Evolutionary conservation across 345 rosid genomes (phyloP).

Genomic region (Eucalyptus curtisii): DNA sequence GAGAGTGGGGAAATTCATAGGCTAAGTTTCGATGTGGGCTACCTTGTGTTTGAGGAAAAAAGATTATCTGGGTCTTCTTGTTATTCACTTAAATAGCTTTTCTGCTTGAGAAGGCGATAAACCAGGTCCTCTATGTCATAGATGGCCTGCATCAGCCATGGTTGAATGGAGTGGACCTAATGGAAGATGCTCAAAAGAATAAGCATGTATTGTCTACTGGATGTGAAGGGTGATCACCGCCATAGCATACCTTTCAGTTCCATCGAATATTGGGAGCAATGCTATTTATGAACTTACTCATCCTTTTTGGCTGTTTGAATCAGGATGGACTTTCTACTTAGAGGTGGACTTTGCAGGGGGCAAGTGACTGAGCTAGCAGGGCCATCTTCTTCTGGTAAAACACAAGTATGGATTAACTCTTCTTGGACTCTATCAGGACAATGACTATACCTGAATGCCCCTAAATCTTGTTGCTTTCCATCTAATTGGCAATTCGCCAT

Average conservation of each 20-base stretch:
- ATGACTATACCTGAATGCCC: background rate
- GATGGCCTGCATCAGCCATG: slow-evolving; percentile 37
- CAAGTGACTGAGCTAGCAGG: slow-evolving; percentile 80
- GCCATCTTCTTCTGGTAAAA: slow-evolving; percentile 85
- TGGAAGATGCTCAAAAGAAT: slow-evolving; percentile 34
- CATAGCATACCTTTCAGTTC: background rate
- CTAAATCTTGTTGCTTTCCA: background rate
- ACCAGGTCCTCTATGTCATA: slow-evolving; percentile 31
- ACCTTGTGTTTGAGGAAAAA: background rate
- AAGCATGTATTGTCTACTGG: slow-evolving; percentile 49
- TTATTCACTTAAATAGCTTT: background rate
- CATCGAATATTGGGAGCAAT: background rate
- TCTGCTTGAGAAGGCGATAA: slow-evolving; percentile 29
- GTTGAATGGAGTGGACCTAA: slow-evolving; percentile 45
- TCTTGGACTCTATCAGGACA: background rate
- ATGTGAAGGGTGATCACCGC: slow-evolving; percentile 27
- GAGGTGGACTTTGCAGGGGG: slow-evolving; percentile 58
- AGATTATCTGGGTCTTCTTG: background rate
- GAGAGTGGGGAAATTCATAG: background rate
- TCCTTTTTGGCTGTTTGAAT: background rate
- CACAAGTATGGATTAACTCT: slow-evolving; percentile 39
- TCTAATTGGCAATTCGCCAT: background rate
- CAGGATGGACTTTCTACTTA: slow-evolving; percentile 59
- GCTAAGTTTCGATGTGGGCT: background rate
- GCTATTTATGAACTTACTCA: background rate